These are phyloP conservation scores for Boechera divaricarpa DNA, from an alignment of 345 rosid species.

Conservation along the genomic window DNA sequence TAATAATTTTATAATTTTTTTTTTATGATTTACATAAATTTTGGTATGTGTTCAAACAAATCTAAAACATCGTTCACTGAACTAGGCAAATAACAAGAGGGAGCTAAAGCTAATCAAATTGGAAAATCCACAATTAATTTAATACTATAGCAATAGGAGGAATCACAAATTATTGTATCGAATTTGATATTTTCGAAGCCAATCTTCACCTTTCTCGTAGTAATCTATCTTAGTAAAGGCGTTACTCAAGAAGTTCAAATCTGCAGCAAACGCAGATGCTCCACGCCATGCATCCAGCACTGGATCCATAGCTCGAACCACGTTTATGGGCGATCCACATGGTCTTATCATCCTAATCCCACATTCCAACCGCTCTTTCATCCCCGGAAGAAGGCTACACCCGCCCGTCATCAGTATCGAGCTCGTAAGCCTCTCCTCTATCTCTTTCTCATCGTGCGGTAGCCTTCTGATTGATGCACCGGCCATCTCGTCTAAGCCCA, in stretches of 20 bases:
- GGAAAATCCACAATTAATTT: neutral
- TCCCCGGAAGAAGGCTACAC: constrained; percentile 70
- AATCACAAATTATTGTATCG: constrained; percentile 46
- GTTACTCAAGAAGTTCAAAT: constrained; percentile 59
- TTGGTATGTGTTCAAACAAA: neutral
- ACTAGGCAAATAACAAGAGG: neutral
- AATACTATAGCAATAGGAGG: neutral
- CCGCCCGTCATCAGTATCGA: constrained; percentile 88
- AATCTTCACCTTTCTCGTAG: constrained; percentile 90
- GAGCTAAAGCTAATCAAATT: neutral
- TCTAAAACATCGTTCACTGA: constrained; percentile 14
- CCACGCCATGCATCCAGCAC: constrained; percentile 98
- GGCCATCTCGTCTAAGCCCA: constrained; percentile 82
- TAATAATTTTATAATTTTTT: no score
- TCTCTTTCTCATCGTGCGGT: constrained; percentile 47
- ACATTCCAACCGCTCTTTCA: constrained; percentile 70
- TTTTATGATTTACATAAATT: neutral
- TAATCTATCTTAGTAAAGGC: constrained; percentile 74
- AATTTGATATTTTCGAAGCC: constrained; percentile 80
- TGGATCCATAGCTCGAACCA: constrained; percentile 74
- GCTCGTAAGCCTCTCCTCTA: constrained; percentile 69
- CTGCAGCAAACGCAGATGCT: constrained; percentile 76
- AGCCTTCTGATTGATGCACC: constrained; percentile 81
- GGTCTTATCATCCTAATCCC: constrained; percentile 89
- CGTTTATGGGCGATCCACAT: constrained; percentile 68